Base-by-base conservation (phyloP, 495 filamentous ascomycete species). In the Neurospora sp. region DNA sequence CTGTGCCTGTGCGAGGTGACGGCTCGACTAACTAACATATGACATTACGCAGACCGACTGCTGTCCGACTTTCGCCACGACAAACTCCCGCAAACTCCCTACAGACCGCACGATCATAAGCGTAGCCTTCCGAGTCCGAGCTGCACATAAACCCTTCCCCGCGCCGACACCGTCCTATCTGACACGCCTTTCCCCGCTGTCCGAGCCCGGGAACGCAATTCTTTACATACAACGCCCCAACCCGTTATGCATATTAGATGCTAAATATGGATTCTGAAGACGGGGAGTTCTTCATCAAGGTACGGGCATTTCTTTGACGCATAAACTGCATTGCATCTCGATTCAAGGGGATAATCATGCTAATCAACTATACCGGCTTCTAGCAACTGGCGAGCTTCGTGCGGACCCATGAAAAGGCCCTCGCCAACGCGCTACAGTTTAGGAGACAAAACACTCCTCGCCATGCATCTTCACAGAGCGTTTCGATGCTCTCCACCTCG, bases 301-400 rank as follows among this genome's bases (percentile, higher is more conserved):
- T 93, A 85, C 69, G 85, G 85, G 74, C 39, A 41, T 35, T 62
- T 35, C 14, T 62, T 8, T 35, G 54, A 27, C 5, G 1, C 54
- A 35, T 62, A 8, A 8, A 62, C 54, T 62, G 14, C 54, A 18
- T 9, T 66, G 23, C 14, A 18, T 4, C 8, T 8, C 31, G 27
- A 16, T 31, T 66, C 27, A 16, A 37, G 14, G 6, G 14, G 14
- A 18, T 9, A 35, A 35, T 16, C 1, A 66, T 6, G 54, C 54
- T 66, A 66, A 66, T 35, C 54, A 37, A 16, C 6, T 14, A 66
- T 18, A 31, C 4, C 14, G 27, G 23, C 27, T 66, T 66, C 27
- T 75, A 97, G 94, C 96, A 96, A 84, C 88, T 99, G 75, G 94
- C 95, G 75, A 91, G 90, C 81, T 98, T 97, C 84, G 94, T 99